These are phyloP conservation scores for Microbotryum scabiosae DNA, from an alignment of 1,284 basidiomycete species.

Conservation along the genomic window DNA sequence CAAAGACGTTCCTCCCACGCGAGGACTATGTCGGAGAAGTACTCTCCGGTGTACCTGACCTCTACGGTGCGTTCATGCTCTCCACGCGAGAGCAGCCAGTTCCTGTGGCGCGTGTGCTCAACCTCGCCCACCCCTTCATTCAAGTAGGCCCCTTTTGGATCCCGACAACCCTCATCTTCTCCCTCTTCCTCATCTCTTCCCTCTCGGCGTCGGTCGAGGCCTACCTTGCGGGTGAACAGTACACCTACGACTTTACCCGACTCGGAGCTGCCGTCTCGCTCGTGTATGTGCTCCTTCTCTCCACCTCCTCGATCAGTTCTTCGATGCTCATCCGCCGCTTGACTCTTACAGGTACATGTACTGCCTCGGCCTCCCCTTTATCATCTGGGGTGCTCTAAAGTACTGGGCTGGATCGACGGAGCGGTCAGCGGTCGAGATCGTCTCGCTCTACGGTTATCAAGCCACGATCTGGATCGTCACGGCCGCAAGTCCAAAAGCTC, in stretches of 20 bases:
- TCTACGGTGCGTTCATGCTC: constrained; percentile 41
- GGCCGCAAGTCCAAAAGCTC: constrained; percentile 34
- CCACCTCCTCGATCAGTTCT: too few species aligned
- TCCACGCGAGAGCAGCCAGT: neutral
- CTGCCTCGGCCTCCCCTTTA: constrained; percentile 65
- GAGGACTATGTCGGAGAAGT: constrained; percentile 44
- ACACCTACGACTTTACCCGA: constrained; percentile 73
- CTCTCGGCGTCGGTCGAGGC: constrained; percentile 71
- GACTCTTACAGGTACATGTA: constrained; percentile 61
- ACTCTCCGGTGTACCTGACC: constrained; percentile 45
- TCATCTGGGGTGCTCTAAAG: constrained; percentile 67
- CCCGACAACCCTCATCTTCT: constrained; percentile 80
- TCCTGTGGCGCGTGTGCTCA: neutral
- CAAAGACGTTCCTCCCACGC: constrained; percentile 42
- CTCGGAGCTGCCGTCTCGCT: constrained; percentile 70
- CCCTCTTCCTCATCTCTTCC: constrained; percentile 82
- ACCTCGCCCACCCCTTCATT: neutral
- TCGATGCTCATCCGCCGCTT: constrained; percentile 47
- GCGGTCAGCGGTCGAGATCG: constrained; percentile 67
- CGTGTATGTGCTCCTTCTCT: constrained; percentile 41
- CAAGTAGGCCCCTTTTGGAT: constrained; percentile 82
- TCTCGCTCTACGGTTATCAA: constrained; percentile 47
- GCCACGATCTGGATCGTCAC: constrained; percentile 57
- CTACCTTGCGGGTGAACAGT: constrained; percentile 60
- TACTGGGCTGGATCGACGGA: constrained; percentile 70